Evolutionary conservation across 2,329 filamentous ascomycete genomes (phyloP).

Genomic region (Amylocarpus encephaloides): DNA sequence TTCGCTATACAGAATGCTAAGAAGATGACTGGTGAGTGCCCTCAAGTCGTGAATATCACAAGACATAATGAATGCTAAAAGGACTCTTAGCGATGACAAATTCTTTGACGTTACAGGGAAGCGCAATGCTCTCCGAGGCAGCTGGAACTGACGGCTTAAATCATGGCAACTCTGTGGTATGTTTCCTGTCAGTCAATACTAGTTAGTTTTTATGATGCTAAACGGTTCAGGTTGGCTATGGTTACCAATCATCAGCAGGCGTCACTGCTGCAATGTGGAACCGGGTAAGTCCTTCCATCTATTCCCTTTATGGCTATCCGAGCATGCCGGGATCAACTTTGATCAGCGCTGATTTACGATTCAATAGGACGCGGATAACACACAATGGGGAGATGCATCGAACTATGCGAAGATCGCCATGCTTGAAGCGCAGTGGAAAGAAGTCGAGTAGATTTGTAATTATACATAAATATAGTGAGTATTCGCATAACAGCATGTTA

Average conservation of each 20-base stretch:
- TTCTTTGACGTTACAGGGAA: not conserved
- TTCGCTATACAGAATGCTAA: conserved; percentile 5
- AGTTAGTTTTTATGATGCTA: not conserved
- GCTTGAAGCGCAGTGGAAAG: conserved; percentile 2
- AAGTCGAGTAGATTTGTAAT: not conserved
- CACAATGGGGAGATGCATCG: not conserved
- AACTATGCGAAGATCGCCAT: not conserved
- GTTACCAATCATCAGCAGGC: not conserved
- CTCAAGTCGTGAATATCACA: too few species aligned
- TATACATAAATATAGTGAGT: too few species aligned
- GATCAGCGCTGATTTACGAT: not conserved
- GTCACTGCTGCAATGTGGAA: conserved; percentile 4
- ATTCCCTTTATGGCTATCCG: not conserved
- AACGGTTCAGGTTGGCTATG: not conserved
- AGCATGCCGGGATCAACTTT: not conserved
- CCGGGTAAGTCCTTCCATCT: not conserved
- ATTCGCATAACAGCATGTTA: too few species aligned
- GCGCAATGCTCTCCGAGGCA: not conserved
- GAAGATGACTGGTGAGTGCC: conserved; percentile 6
- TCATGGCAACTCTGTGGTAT: conserved; percentile 4
- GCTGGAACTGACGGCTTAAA: conserved; percentile 2
- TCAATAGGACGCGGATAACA: not conserved
- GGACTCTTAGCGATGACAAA: not conserved
- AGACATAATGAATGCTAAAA: not conserved
- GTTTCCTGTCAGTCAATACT: not conserved